Evolutionary conservation across 306 rosid genomes (phyloP).

Genomic region (Canavalia gladiata): DNA sequence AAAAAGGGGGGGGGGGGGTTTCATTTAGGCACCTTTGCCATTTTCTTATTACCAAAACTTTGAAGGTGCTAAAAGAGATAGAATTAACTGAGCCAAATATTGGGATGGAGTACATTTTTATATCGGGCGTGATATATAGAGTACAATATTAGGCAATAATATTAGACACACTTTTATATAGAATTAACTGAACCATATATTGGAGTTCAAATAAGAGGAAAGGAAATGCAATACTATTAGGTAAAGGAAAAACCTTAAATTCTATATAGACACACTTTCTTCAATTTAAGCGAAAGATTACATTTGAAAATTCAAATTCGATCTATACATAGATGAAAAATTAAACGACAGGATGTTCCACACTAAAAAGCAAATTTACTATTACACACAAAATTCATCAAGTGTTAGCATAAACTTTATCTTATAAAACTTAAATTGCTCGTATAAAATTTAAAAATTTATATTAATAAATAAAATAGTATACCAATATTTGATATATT

Average conservation of each 20-base stretch:
- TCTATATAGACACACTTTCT: slow-evolving; percentile 38
- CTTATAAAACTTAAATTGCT: no score
- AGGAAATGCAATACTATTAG: slow-evolving; percentile 9
- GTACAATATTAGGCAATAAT: no score
- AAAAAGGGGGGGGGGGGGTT: neutral
- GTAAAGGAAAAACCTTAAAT: slow-evolving; percentile 58
- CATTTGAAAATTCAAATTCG: slow-evolving; percentile 59
- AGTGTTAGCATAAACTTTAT: no score
- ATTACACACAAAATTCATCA: no score
- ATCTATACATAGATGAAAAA: slow-evolving; percentile 47
- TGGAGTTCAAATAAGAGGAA: slow-evolving; percentile 22
- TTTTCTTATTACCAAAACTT: slow-evolving; percentile 44
- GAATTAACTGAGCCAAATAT: neutral
- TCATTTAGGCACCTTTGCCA: slow-evolving; percentile 40
- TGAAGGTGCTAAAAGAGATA: slow-evolving; percentile 18
- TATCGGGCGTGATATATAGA: no score
- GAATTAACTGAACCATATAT: no score
- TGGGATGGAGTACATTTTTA: slow-evolving; percentile 22
- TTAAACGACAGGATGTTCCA: slow-evolving; percentile 41
- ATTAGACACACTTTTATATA: no score
- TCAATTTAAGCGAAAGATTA: slow-evolving; percentile 38
- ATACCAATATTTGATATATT: no score
- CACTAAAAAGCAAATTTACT: neutral
- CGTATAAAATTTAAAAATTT: no score
- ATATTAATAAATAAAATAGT: no score